Evolutionary conservation across 129 eudicot species (phyloP).

Genomic region (Escallonia herrerae): DNA sequence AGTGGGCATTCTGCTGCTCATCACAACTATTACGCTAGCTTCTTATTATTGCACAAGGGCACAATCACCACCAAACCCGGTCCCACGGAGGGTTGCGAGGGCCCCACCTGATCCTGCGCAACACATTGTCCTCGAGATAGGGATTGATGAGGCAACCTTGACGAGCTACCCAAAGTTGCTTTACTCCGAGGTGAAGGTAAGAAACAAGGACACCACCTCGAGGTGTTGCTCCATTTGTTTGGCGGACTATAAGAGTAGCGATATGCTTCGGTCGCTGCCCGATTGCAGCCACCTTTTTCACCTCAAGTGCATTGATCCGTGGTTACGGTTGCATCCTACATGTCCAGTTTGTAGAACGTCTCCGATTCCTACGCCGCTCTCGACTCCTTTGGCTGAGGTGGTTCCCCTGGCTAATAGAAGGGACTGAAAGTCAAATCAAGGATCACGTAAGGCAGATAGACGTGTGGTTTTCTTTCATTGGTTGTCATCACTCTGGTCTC

Average conservation of each 20-base stretch:
- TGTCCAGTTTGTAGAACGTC: constrained; percentile 93
- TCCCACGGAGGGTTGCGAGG: constrained; percentile 1
- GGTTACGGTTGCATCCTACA: constrained; percentile 79
- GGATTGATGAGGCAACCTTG: constrained; percentile 67
- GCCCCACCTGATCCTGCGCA: constrained; percentile 11
- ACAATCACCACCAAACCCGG: constrained; percentile 15
- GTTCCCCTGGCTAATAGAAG: constrained; percentile 55
- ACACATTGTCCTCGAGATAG: constrained; percentile 50
- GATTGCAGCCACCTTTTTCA: constrained; percentile 86
- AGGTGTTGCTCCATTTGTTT: constrained; percentile 87
- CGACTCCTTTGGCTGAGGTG: constrained; percentile 89
- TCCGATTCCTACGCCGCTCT: constrained; percentile 78
- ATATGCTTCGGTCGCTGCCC: constrained; percentile 58
- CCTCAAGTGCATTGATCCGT: constrained; percentile 77
- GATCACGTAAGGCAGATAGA: too few relatives aligned
- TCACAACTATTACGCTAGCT: constrained; percentile 82
- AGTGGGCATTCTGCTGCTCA: constrained; percentile 74
- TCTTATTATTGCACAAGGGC: constrained; percentile 75
- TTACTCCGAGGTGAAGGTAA: constrained; percentile 54
- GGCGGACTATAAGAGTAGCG: constrained; percentile 63
- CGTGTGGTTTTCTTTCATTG: too few relatives aligned
- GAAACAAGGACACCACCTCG: constrained; percentile 43
- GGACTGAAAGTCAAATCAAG: not conserved
- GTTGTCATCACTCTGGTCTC: too few relatives aligned
- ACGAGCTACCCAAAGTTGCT: constrained; percentile 59